Percentiles rank a stretch among this genome's conserved stretches.
These are phyloP conservation scores for Fusarium agapanthi DNA, from an alignment of 2,329 filamentous ascomycete species.

Conservation along the genomic window DNA sequence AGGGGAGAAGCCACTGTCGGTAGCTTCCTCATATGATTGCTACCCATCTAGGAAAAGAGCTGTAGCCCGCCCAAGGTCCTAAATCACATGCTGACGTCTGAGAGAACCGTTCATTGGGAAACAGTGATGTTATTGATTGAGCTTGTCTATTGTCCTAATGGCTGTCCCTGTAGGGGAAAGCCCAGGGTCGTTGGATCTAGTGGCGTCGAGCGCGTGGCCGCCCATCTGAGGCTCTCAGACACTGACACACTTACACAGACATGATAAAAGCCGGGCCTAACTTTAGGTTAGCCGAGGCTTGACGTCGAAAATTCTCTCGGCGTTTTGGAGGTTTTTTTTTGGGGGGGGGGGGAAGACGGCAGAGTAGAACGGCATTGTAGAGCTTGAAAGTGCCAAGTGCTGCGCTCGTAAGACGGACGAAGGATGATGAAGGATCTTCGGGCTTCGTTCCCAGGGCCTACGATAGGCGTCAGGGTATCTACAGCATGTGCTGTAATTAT, in stretches of 20 bases:
- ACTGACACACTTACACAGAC: background rate
- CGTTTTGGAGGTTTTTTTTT: background rate
- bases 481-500: background rate
- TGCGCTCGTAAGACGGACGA: background rate
- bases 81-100: slow-evolving; percentile 3
- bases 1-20: background rate
- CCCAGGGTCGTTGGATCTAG: slow-evolving; percentile 20
- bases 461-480: slow-evolving; percentile 2
- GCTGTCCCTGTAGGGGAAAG: background rate
- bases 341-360: background rate
- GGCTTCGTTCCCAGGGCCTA: slow-evolving; percentile 16
- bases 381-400: background rate
- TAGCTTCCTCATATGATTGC: slow-evolving; percentile 20
- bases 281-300: slow-evolving; percentile 20
- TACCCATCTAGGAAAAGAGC: slow-evolving; percentile 27
- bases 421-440: slow-evolving; percentile 23
- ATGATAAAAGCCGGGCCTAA: background rate
- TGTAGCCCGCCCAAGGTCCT: slow-evolving; percentile 7
- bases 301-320: background rate
- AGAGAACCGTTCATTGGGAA: slow-evolving; percentile 5
- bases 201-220: slow-evolving; percentile 29
- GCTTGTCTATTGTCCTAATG: slow-evolving; percentile 7
- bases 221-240: slow-evolving; percentile 22
- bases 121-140: slow-evolving; percentile 17
- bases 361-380: slow-evolving; percentile 7